phyloP scores from a whole-genome alignment of 176 grass and related monocot species.

The Triticum timopheevii region DNA sequence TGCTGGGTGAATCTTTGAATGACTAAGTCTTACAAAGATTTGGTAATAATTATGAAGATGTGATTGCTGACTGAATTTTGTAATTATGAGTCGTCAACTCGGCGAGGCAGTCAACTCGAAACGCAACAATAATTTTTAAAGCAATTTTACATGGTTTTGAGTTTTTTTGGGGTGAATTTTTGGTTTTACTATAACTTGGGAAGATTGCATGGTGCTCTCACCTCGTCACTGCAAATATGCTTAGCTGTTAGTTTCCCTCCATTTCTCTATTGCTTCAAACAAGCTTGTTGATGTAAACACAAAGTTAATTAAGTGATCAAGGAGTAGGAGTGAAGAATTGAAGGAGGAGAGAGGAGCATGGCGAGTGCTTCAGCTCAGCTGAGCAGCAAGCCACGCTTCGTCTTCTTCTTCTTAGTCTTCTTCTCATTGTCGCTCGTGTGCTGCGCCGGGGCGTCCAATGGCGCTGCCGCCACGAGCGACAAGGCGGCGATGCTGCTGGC shows the following conservation, averaged over 20 bases:
- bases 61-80: too few species aligned
- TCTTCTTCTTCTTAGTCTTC: neutral
- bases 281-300: conserved; percentile 39
- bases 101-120: too few species aligned
- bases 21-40: too few species aligned
- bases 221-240: conserved; percentile 20
- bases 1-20: too few species aligned
- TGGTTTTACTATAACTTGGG: too few species aligned
- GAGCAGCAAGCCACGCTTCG: conserved; percentile 36
- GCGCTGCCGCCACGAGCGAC: conserved; percentile 26
- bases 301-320: neutral
- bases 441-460: conserved; percentile 36
- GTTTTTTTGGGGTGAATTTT: too few species aligned
- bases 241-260: conserved; percentile 47
- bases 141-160: too few species aligned
- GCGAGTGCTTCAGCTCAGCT: conserved; percentile 36
- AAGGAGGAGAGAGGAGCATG: conserved; percentile 42
- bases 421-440: conserved; percentile 42
- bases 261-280: conserved; percentile 55
- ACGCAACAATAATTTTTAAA: too few species aligned
- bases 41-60: too few species aligned
- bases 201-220: too few species aligned
- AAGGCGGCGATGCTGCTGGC: conserved; percentile 54
- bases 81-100: too few species aligned
- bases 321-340: conserved; percentile 37